A percentile compares a stretch with the other conserved stretches of the same genome.
Conservation (phyloP, 2,329 filamentous ascomycete species). For the Ophiostoma sp. region DNA sequence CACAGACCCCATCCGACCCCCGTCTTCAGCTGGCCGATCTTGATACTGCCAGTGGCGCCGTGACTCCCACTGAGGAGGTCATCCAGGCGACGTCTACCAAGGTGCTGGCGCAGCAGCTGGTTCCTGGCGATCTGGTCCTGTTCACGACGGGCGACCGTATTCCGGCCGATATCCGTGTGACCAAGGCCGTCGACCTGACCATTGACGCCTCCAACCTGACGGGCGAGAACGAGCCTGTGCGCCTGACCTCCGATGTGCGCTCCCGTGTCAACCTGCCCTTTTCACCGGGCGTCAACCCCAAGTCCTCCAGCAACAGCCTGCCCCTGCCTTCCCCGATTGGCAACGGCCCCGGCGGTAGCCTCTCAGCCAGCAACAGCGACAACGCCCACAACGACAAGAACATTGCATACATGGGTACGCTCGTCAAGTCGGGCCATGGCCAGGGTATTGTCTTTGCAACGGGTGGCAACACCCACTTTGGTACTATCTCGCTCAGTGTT, state of each 20-base stretch:
- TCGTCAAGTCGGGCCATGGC: constrained; percentile 92
- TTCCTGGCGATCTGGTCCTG: constrained; percentile 87
- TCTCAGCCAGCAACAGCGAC: constrained; percentile 39
- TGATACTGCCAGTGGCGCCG: constrained; percentile 43
- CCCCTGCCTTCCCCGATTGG: constrained; percentile 38
- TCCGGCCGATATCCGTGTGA: constrained; percentile 93
- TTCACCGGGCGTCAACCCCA: constrained; percentile 24
- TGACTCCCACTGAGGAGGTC: constrained; percentile 61
- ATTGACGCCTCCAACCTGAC: constrained; percentile 98
- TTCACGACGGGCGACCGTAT: constrained; percentile 97
- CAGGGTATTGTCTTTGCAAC: constrained; percentile 98
- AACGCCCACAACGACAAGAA: constrained; percentile 75
- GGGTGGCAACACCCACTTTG: constrained; percentile 90
- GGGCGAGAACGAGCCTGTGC: constrained; percentile 91
- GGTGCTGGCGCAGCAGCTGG: constrained; percentile 81
- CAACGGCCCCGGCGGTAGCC: neutral
- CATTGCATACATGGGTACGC: constrained; percentile 96
- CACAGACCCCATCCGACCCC: neutral
- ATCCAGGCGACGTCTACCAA: constrained; percentile 76
- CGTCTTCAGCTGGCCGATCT: neutral
- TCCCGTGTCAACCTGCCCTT: constrained; percentile 33
- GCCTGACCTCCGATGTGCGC: constrained; percentile 67
- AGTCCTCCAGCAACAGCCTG: constrained; percentile 28
- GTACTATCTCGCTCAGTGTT: constrained; percentile 90
- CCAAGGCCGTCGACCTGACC: constrained; percentile 81